These are phyloP conservation scores for Adansonia grandidieri DNA, from an alignment of 441 rosid species.

Conservation along the genomic window DNA sequence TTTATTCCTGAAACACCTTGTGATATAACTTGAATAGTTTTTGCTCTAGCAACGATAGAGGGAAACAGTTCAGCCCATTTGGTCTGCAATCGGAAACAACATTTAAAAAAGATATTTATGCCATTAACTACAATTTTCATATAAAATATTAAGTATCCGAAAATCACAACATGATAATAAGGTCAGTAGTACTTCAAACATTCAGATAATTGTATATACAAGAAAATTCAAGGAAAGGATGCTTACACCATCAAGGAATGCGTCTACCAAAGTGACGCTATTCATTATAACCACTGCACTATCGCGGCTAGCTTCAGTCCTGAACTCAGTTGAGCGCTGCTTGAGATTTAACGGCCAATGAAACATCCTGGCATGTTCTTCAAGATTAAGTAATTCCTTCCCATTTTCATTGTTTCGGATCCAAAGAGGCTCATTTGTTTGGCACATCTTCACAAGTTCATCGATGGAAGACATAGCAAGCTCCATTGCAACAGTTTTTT, in stretches of 20 bases:
- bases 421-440: constrained; percentile 69
- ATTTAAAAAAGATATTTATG: not conserved
- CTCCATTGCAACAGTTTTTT: constrained; percentile 70
- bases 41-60: constrained; percentile 85
- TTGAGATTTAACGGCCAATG: constrained; percentile 59
- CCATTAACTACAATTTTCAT: too few species aligned
- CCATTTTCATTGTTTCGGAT: constrained; percentile 42
- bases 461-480: constrained; percentile 69
- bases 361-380: constrained; percentile 67
- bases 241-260: constrained; percentile 83
- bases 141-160: too few species aligned
- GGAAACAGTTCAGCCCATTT: constrained; percentile 94
- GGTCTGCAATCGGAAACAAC: constrained; percentile 45
- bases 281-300: constrained; percentile 83
- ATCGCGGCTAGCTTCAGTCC: constrained; percentile 72
- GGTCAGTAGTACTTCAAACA: too few species aligned
- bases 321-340: constrained; percentile 44
- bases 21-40: constrained; percentile 67
- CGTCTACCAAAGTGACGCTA: constrained; percentile 75
- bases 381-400: constrained; percentile 53
- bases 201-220: too few species aligned
- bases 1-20: constrained; percentile 66
- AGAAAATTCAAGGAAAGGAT: not conserved
- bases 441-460: constrained; percentile 75
- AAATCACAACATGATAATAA: too few species aligned